Evolutionary conservation across 2,329 filamentous ascomycete genomes (phyloP).

Genomic region (Niveomyces coronatus): DNA sequence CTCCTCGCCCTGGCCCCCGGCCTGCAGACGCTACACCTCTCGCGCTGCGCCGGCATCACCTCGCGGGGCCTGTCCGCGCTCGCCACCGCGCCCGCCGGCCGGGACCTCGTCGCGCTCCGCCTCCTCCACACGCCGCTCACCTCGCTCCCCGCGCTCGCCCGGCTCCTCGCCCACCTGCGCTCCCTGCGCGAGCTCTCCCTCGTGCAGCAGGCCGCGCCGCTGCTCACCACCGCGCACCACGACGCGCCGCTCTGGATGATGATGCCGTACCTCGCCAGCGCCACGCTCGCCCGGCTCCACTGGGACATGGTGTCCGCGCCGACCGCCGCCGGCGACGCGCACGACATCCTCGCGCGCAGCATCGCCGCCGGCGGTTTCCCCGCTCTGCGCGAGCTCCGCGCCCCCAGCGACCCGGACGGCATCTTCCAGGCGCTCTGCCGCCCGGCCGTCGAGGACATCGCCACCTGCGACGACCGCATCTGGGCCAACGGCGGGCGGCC

Average conservation of each 20-base stretch:
- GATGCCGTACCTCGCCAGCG: constrained; percentile 52
- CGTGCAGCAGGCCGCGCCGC: constrained; percentile 43
- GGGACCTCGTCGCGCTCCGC: constrained; percentile 37
- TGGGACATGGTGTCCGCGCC: constrained; percentile 45
- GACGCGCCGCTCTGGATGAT: constrained; percentile 48
- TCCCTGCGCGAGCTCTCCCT: constrained; percentile 40
- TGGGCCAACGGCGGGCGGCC: constrained; percentile 8
- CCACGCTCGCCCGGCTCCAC: constrained; percentile 43
- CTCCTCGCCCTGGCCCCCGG: constrained; percentile 45
- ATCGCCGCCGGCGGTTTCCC: constrained; percentile 56
- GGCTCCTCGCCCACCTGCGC: constrained; percentile 46
- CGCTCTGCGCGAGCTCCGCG: constrained; percentile 44
- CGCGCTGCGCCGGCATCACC: constrained; percentile 45
- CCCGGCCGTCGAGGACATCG: constrained; percentile 45
- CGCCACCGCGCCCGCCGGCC: constrained; percentile 37
- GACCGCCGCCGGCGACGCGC: constrained; percentile 38
- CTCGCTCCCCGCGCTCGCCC: constrained; percentile 45
- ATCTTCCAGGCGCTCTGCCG: constrained; percentile 58
- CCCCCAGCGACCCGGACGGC: constrained; percentile 60
- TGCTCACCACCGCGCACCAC: constrained; percentile 40
- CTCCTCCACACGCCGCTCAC: constrained; percentile 47
- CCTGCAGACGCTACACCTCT: constrained; percentile 44
- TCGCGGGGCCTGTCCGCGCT: constrained; percentile 46
- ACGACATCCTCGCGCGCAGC: constrained; percentile 52
- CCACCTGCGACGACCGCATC: constrained; percentile 40